Base-by-base conservation (phyloP, 2,329 filamentous ascomycete genomes). In the Esteya vermicola region DNA sequence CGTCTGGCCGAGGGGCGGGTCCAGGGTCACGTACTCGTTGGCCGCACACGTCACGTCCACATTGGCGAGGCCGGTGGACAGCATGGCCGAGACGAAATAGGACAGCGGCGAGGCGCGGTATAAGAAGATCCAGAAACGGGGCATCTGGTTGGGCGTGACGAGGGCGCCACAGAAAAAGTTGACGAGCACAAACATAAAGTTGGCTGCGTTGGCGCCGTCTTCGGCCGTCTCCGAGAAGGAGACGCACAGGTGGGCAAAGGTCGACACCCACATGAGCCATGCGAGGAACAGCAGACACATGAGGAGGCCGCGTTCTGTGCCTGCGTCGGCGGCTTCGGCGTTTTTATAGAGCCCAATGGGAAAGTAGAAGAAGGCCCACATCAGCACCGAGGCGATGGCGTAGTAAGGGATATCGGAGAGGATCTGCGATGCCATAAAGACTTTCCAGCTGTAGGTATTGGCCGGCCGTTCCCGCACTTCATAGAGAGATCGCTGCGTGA, bases 371-470 rank as follows among this genome's bases (percentile, higher is more conserved):
- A 75, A 64, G 43, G 77, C 64, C 47, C 68, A 64, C 47, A 78
- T 72, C 4, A 85, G 60, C 28, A 83, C 67, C 70, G 46, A 84
- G 73, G 0, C 83, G 59, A 0, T 63, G 79, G 46, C 91, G 54
- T 91, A 85, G 77, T 82, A 94, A 0, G 85, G 83, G 2, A 94
- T 62, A 55, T 94, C 86, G 43, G 88, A 83, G 23, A 85, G 61
- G 48, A 93, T 81, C 56, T 86, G 83, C 41, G 79, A 75, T 23
- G 88, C 63, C 68, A 91, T 82, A 55, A 91, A 91, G 8, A 83
- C 74, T 54, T 81, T 77, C 85, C 85, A 93, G 36, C 75, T 77
- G 57, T 93, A 93, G 0, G 82, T 75, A 61, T 88, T 88, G 35
- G 80, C 83, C 0, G 84, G 84, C 5, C 84, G 74, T 59, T 93